These are phyloP conservation scores for Ulota crispa DNA, from an alignment of 225 moss, liverwort and hornwort genomes.

Conservation along the genomic window DNA sequence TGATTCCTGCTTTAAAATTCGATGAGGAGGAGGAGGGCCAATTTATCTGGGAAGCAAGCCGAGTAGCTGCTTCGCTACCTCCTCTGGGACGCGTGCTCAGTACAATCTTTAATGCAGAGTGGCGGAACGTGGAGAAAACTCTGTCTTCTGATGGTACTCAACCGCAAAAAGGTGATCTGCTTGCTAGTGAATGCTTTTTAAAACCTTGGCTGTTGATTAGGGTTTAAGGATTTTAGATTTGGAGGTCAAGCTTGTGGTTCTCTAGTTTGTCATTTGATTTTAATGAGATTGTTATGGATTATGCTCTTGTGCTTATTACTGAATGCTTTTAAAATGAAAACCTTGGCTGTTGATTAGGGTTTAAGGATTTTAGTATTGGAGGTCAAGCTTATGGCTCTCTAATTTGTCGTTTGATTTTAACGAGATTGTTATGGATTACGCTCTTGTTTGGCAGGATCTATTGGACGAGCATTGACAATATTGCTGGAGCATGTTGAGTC, in stretches of 20 bases:
- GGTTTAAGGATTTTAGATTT: constrained; percentile 34
- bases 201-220: neutral
- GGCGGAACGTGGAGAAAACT: constrained; percentile 60
- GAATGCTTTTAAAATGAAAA: too few species aligned
- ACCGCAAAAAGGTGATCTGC: constrained; percentile 47
- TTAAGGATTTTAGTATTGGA: constrained; percentile 30
- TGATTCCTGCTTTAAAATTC: constrained; percentile 39
- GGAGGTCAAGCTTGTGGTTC: neutral
- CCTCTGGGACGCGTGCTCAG: constrained; percentile 72
- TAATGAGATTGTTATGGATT: neutral
- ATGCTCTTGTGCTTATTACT: neutral
- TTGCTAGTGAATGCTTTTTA: neutral
- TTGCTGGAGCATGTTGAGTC: constrained; percentile 62
- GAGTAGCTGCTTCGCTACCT: constrained; percentile 33
- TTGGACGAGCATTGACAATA: constrained; percentile 50
- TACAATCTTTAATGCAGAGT: constrained; percentile 59
- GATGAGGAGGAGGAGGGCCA: constrained; percentile 38
- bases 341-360: neutral
- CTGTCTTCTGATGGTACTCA: constrained; percentile 35
- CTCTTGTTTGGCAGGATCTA: constrained; percentile 46
- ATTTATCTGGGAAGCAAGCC: constrained; percentile 46
- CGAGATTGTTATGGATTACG: neutral
- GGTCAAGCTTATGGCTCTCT: neutral
- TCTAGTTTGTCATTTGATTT: neutral
- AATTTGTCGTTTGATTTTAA: neutral